phyloP scores from a whole-genome alignment of 78 protist genomes.

The Polysphondylium violaceum region DNA sequence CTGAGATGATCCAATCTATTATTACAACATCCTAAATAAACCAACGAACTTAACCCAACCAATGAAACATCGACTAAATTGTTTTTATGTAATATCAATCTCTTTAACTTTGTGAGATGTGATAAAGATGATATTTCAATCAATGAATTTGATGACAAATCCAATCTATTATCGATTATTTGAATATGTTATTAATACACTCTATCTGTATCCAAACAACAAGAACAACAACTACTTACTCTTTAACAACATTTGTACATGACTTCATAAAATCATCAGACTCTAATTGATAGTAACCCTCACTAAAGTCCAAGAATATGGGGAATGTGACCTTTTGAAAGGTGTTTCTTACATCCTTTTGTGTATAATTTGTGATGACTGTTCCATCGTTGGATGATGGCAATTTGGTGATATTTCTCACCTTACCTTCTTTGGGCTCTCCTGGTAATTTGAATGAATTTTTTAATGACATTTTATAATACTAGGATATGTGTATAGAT shows the following conservation, averaged over 20 bases:
- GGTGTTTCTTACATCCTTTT: constrained; percentile 23
- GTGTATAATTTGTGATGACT: constrained; percentile 11
- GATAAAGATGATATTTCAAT: constrained; percentile 36
- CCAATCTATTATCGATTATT: constrained; percentile 23
- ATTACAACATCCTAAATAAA: constrained; percentile 41
- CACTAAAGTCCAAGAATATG: constrained; percentile 48
- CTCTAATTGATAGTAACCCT: constrained; percentile 25
- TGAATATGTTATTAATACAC: background rate
- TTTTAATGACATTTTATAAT: constrained; percentile 4
- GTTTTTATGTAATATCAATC: constrained; percentile 44
- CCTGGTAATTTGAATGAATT: constrained; percentile 24
- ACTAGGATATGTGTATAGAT: no score
- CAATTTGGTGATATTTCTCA: constrained; percentile 33
- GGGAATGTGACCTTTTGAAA: constrained; percentile 32
- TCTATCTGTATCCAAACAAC: background rate
- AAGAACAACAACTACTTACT: background rate
- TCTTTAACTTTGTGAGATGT: constrained; percentile 46
- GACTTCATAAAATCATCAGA: constrained; percentile 54
- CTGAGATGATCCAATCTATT: constrained; percentile 50
- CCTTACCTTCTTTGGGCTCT: constrained; percentile 34
- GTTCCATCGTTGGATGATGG: background rate
- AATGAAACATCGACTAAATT: constrained; percentile 41
- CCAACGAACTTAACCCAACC: constrained; percentile 24
- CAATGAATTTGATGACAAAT: constrained; percentile 71
- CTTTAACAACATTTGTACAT: constrained; percentile 54